Conservation (phyloP, 2,329 filamentous ascomycete genomes). For the Cercospora berteroae region DNA sequence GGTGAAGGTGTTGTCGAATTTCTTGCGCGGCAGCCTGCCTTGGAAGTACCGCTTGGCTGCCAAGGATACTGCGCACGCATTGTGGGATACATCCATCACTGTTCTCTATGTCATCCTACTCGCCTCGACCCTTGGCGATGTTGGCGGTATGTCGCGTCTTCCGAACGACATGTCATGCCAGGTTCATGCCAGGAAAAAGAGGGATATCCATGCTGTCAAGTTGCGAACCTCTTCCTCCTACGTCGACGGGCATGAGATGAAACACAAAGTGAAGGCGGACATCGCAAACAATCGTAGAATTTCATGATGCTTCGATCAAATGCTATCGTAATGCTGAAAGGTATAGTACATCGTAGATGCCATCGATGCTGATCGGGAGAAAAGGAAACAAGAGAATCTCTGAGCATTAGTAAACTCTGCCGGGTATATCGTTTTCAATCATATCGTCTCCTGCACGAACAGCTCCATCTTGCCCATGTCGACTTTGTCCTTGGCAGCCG, state of each 20-base stretch:
- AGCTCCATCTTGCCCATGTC: slow-evolving; percentile 97
- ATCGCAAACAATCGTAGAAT: background rate
- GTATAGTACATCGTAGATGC: slow-evolving; percentile 1
- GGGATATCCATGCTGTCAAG: background rate
- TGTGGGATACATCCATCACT: background rate
- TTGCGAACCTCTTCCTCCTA: background rate
- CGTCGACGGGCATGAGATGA: background rate
- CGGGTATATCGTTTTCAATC: slow-evolving; percentile 7
- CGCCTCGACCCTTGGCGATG: background rate
- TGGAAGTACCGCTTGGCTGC: background rate
- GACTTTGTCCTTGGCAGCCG: slow-evolving; percentile 67
- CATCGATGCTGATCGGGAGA: background rate
- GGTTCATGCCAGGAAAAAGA: background rate
- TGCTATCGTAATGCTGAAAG: background rate
- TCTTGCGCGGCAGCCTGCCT: background rate
- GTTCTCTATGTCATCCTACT: background rate
- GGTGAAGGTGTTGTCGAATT: background rate
- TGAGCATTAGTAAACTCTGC: background rate
- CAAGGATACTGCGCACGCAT: background rate
- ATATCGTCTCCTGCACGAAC: slow-evolving; percentile 33
- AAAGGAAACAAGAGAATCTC: background rate
- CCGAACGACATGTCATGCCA: background rate
- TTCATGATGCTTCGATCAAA: background rate
- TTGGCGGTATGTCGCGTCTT: background rate
- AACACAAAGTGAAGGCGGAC: background rate